These are phyloP conservation scores for Kuraishia piskuri DNA, from an alignment of 805 yeast genomes.

Conservation along the genomic window DNA sequence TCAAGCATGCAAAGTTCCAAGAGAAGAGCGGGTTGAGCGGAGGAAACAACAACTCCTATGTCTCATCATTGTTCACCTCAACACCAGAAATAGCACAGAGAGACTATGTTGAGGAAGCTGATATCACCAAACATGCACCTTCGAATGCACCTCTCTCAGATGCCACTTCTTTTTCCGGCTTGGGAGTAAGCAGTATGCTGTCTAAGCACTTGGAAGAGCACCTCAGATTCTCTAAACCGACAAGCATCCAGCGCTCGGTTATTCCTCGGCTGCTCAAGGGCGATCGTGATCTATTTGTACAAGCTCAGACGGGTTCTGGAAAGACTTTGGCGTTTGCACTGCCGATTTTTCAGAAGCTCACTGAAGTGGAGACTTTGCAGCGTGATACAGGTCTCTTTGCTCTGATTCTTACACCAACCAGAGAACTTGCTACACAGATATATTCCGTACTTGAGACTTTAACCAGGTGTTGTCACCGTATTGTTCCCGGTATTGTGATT, in stretches of 20 bases:
- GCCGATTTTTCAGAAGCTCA: constrained; percentile 71
- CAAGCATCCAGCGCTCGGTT: constrained; percentile 77
- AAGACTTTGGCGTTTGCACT: constrained; percentile 83
- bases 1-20: constrained; percentile 28
- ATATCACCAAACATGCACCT: constrained; percentile 34
- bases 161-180: constrained; percentile 57
- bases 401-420: constrained; percentile 81
- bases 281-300: constrained; percentile 69
- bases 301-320: constrained; percentile 98
- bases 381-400: constrained; percentile 86
- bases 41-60: constrained; percentile 55
- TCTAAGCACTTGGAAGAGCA: constrained; percentile 45
- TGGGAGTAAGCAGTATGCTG: constrained; percentile 56
- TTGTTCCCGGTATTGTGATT: constrained; percentile 93
- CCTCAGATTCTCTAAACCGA: constrained; percentile 59
- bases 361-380: constrained; percentile 40
- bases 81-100: constrained; percentile 43
- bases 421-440: constrained; percentile 91
- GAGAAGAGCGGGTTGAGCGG: constrained; percentile 45
- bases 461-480: constrained; percentile 68
- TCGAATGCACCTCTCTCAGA: constrained; percentile 85
- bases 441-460: constrained; percentile 70
- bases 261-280: constrained; percentile 50
- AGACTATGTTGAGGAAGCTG: constrained; percentile 15
- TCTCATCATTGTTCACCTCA: constrained; percentile 79